Percentiles rank a stretch among this genome's conserved stretches.
Evolutionary conservation across 257 asterid species (phyloP).

Genomic region (Ehretia macrophylla): DNA sequence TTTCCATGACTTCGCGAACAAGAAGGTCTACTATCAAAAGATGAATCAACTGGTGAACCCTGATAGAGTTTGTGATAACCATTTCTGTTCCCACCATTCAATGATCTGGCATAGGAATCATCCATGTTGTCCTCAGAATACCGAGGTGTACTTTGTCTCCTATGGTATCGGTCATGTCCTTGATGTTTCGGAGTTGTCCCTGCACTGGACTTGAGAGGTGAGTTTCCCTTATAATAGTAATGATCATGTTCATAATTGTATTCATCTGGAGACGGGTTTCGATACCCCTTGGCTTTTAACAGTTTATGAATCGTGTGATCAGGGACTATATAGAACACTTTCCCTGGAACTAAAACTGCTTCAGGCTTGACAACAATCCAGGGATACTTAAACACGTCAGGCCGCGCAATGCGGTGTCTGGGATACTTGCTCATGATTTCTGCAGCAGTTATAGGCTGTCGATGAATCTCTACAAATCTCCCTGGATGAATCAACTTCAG

Average conservation of each 20-base stretch:
- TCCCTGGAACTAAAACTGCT: conserved; percentile 33
- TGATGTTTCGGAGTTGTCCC: conserved; percentile 18
- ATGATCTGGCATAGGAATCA: conserved; percentile 2
- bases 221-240: not conserved
- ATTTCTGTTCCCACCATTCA: not conserved
- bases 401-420: conserved; percentile 56
- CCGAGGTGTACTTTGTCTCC: conserved; percentile 7
- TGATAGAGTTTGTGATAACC: not conserved
- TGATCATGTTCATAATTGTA: not conserved
- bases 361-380: conserved; percentile 63
- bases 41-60: conserved; percentile 6
- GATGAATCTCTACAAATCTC: conserved; percentile 32
- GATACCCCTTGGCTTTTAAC: conserved; percentile 5
- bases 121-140: conserved; percentile 1
- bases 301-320: conserved; percentile 22
- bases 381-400: conserved; percentile 61
- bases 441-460: conserved; percentile 44
- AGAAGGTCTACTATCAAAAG: conserved; percentile 1
- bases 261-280: conserved; percentile 3
- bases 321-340: conserved; percentile 37
- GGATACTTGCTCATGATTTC: conserved; percentile 50
- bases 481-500: conserved; percentile 58
- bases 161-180: conserved; percentile 13
- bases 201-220: conserved; percentile 12
- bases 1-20: not conserved